phyloP scores from a whole-genome alignment of 1,139 yeast species.

The Blastobotrys capitulatus region DNA sequence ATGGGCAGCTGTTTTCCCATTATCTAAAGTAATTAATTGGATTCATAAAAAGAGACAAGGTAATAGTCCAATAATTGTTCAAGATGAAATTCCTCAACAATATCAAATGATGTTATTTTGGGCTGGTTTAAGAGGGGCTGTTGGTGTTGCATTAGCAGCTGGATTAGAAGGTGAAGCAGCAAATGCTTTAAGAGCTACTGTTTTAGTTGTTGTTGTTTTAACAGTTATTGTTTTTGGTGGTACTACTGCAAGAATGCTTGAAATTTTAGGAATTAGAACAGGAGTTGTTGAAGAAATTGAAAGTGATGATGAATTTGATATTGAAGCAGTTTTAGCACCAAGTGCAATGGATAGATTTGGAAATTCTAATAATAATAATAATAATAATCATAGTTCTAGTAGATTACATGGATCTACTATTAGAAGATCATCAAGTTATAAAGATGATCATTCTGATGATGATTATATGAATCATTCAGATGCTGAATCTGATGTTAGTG shows the following conservation, averaged over 20 bases:
- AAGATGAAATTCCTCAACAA: conserved; percentile 89
- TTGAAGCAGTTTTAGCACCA: conserved; percentile 55
- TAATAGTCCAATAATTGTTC: conserved; percentile 41
- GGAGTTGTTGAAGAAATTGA: conserved; percentile 82
- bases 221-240: conserved; percentile 98
- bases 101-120: conserved; percentile 99
- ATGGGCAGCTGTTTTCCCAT: conserved; percentile 96
- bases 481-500: conserved; percentile 28
- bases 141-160: conserved; percentile 97
- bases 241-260: conserved; percentile 97
- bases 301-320: conserved; percentile 92
- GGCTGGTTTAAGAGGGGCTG: conserved; percentile 99
- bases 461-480: conserved; percentile 18
- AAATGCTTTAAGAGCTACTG: conserved; percentile 85
- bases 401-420: conserved; percentile 9
- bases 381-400: background rate
- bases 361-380: background rate
- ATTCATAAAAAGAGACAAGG: conserved; percentile 43
- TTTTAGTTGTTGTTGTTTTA: conserved; percentile 89
- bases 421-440: conserved; percentile 23
- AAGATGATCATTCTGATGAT: conserved; percentile 23
- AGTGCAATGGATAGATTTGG: conserved; percentile 5
- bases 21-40: conserved; percentile 80
- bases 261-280: conserved; percentile 84
- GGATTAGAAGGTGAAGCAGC: conserved; percentile 95